Evolutionary conservation across 2,329 filamentous ascomycete species (phyloP).

Genomic region (Coniochaeta sp.): DNA sequence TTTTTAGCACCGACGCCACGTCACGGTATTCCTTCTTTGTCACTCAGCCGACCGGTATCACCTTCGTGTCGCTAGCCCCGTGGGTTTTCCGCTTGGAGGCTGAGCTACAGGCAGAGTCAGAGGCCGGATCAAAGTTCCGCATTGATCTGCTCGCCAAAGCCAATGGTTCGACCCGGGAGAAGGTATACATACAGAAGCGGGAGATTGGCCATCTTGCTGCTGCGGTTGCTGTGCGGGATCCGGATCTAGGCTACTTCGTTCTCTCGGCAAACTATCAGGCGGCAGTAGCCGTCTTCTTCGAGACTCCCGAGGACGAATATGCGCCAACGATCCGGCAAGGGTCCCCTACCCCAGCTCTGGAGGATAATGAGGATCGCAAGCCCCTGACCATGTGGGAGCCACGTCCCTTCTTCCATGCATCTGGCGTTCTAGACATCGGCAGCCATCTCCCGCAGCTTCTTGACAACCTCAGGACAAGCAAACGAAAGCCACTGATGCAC

Average conservation of each 20-base stretch:
- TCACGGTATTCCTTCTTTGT: conserved; percentile 59
- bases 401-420: conserved; percentile 60
- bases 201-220: conserved; percentile 46
- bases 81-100: conserved; percentile 60
- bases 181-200: conserved; percentile 47
- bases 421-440: conserved; percentile 50
- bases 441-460: conserved; percentile 43
- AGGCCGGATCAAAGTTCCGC: conserved; percentile 54
- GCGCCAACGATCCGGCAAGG: conserved; percentile 23
- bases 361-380: conserved; percentile 29
- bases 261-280: conserved; percentile 53
- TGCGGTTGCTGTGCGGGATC: conserved; percentile 47
- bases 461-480: conserved; percentile 36
- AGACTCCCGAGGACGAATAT: conserved; percentile 47
- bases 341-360: conserved; percentile 33
- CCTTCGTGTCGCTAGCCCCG: conserved; percentile 50
- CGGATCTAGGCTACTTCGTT: conserved; percentile 57
- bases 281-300: conserved; percentile 52
- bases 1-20: conserved; percentile 53
- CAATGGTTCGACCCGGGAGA: conserved; percentile 47
- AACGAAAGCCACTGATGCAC: conserved; percentile 40
- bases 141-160: conserved; percentile 53
- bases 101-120: conserved; percentile 49
- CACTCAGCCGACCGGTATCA: conserved; percentile 54
- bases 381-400: conserved; percentile 51